Evolutionary conservation across 1,284 basidiomycete genomes (phyloP).

Genomic region (Moesziomyces aphidis): DNA sequence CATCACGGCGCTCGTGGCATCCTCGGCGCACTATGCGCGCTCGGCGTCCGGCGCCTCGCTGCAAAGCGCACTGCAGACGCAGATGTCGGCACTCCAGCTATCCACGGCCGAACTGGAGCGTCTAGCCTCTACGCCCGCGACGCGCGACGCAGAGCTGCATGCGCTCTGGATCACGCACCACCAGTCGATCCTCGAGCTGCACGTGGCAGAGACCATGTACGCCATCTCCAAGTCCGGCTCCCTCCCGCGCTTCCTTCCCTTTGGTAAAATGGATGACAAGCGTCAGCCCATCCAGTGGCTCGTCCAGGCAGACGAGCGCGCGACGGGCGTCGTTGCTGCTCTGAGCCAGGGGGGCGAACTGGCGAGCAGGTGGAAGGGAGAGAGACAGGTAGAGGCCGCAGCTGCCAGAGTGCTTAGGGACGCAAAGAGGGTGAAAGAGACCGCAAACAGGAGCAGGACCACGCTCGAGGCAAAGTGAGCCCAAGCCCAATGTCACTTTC

Average conservation of each 20-base stretch:
- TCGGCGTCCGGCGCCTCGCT: constrained; percentile 15
- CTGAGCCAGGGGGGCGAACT: constrained; percentile 1
- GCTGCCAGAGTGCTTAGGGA: constrained; percentile 36
- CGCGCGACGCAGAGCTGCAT: constrained; percentile 31
- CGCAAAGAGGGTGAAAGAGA: constrained; percentile 19
- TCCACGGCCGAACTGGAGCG: constrained; percentile 37
- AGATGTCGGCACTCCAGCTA: constrained; percentile 51
- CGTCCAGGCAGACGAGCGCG: constrained; percentile 21
- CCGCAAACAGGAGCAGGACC: constrained; percentile 8
- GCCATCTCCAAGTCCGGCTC: constrained; percentile 29
- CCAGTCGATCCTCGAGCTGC: constrained; percentile 48
- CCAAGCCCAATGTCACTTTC: no score
- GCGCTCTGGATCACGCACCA: constrained; percentile 49
- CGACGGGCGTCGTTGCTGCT: constrained; percentile 11
- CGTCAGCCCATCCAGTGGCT: constrained; percentile 27
- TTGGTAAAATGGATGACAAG: background rate
- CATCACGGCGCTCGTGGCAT: constrained; percentile 46
- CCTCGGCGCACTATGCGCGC: constrained; percentile 52
- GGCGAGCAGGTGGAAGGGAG: constrained; percentile 6
- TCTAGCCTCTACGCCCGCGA: background rate
- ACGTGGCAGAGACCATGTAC: constrained; percentile 61
- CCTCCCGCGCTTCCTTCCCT: background rate
- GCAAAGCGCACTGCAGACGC: constrained; percentile 45
- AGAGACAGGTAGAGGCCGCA: constrained; percentile 9
- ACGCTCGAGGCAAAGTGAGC: constrained; percentile 12